Conservation (phyloP, 78 protist species). For the Dictyostelium capitatum region DNA sequence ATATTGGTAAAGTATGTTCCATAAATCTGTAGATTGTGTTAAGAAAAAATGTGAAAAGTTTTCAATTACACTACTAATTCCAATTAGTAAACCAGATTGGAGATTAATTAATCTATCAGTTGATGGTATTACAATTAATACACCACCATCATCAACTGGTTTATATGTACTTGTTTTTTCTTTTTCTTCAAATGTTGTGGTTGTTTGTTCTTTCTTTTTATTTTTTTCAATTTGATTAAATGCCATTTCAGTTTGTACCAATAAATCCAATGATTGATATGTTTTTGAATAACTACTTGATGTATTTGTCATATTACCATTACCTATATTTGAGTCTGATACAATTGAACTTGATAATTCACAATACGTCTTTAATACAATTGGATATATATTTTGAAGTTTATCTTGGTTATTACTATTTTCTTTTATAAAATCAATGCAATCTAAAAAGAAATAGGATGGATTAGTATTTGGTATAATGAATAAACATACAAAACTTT, state of each 20-base stretch:
- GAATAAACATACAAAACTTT: background rate
- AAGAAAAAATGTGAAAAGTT: background rate
- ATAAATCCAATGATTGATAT: conserved; percentile 18
- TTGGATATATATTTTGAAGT: background rate
- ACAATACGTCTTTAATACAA: conserved; percentile 26
- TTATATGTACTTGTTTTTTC: background rate
- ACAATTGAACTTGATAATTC: conserved; percentile 16
- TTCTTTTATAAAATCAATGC: conserved; percentile 1
- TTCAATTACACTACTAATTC: background rate
- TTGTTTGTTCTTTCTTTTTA: background rate
- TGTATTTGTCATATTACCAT: background rate
- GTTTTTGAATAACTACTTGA: conserved; percentile 23
- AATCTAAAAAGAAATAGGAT: background rate
- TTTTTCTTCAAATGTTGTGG: background rate
- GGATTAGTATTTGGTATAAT: background rate
- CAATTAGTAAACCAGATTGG: conserved; percentile 1
- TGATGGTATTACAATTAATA: conserved; percentile 6
- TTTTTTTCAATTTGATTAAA: background rate
- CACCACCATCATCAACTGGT: conserved; percentile 28
- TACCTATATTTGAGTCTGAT: background rate
- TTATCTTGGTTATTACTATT: background rate
- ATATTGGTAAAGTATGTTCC: background rate
- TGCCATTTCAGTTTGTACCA: conserved; percentile 25
- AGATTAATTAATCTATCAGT: conserved; percentile 8
- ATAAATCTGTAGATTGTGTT: background rate